A percentile compares a stretch with the other conserved stretches of the same genome.
Conservation (phyloP, 345 rosid genomes). For the Dipteronia sinensis region DNA sequence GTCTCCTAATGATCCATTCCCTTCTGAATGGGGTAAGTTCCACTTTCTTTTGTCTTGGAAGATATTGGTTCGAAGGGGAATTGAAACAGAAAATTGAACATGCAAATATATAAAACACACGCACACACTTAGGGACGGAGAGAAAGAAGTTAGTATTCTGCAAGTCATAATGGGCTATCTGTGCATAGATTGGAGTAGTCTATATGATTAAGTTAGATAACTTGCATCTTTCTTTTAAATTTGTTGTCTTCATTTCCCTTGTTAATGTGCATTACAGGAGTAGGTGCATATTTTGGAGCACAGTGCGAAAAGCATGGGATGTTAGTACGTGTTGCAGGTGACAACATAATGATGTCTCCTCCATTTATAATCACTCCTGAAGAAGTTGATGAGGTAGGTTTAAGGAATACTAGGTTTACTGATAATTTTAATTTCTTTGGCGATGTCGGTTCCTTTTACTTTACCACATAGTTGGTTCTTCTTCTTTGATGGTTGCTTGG, state of each 20-base stretch:
- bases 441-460: no score
- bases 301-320: slow-evolving; percentile 79
- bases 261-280: slow-evolving; percentile 43
- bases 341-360: slow-evolving; percentile 91
- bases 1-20: slow-evolving; percentile 87
- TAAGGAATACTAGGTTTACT: no score
- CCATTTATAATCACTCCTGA: slow-evolving; percentile 68
- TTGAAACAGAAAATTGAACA: neutral
- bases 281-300: slow-evolving; percentile 87
- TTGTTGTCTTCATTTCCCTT: neutral
- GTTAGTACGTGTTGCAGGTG: slow-evolving; percentile 91
- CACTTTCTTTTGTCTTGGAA: neutral
- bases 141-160: neutral
- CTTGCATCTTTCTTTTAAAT: neutral
- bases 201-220: neutral
- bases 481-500: no score
- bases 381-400: slow-evolving; percentile 74
- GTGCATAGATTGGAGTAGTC: neutral
- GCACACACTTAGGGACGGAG: neutral
- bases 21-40: slow-evolving; percentile 91
- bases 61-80: neutral
- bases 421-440: no score
- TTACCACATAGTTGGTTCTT: no score
- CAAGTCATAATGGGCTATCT: neutral
- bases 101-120: neutral